Conservation (phyloP, 2,329 filamentous ascomycete genomes). For the Cladosporium sp. region DNA sequence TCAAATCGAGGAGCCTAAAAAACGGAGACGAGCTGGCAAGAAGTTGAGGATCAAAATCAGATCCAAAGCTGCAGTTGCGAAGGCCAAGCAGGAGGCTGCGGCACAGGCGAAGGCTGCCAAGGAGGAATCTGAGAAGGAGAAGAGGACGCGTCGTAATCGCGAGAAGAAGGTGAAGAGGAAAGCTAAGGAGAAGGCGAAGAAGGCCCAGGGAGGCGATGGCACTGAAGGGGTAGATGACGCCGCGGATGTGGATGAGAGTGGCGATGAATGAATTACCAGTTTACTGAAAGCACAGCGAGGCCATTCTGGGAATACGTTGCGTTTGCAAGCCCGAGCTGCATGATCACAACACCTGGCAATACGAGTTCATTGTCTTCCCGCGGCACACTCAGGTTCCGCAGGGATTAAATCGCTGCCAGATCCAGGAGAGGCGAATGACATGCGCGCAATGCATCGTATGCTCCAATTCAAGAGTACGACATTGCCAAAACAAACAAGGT, state of each 20-base stretch:
- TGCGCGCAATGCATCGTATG: too few relatives aligned
- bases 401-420: too few relatives aligned
- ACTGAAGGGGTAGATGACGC: neutral
- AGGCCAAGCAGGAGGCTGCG: conserved; percentile 21
- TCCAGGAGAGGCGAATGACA: too few relatives aligned
- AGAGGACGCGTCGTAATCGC: conserved; percentile 30
- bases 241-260: neutral
- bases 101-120: conserved; percentile 24
- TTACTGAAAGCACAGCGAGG: too few relatives aligned
- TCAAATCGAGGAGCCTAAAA: conserved; percentile 10
- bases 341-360: too few relatives aligned
- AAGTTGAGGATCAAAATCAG: conserved; percentile 28
- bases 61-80: conserved; percentile 20
- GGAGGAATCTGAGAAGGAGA: conserved; percentile 29
- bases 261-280: neutral
- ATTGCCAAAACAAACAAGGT: too few relatives aligned
- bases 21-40: conserved; percentile 29
- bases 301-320: too few relatives aligned
- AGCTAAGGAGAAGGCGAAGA: conserved; percentile 32
- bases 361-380: too few relatives aligned
- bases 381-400: too few relatives aligned
- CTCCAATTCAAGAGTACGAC: too few relatives aligned
- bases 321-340: too few relatives aligned
- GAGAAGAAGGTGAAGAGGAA: conserved; percentile 35
- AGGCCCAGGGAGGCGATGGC: conserved; percentile 17